Evolutionary conservation across 352 stramenopile genomes (phyloP).

Genomic region (Aphanomyces stellatus): DNA sequence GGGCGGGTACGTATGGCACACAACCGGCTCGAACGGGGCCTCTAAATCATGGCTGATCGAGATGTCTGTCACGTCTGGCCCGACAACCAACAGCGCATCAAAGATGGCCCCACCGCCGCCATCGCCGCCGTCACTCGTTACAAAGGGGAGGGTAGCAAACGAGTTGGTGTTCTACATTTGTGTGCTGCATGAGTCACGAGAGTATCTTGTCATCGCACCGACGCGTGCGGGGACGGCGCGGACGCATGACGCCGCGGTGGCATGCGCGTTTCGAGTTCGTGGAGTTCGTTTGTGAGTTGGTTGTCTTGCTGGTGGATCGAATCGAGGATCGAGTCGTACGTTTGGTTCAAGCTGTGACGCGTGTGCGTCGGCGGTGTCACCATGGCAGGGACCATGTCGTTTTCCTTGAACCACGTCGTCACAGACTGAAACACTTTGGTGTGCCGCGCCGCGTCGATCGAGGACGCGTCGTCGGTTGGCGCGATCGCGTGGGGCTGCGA

Average conservation of each 20-base stretch:
- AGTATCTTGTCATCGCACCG: neutral
- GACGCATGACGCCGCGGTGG: too few species aligned
- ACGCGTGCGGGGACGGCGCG: neutral
- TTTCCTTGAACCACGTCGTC: conserved; percentile 7
- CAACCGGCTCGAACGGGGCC: neutral
- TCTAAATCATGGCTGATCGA: conserved; percentile 3
- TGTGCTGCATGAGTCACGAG: neutral
- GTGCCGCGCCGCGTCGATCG: neutral
- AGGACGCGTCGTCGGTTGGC: too few species aligned
- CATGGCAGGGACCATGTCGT: neutral
- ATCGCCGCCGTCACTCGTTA: neutral
- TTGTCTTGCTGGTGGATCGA: conserved; percentile 18
- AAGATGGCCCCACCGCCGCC: neutral
- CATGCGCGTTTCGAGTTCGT: neutral
- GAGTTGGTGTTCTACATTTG: neutral
- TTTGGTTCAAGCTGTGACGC: neutral
- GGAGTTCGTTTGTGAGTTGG: conserved; percentile 14
- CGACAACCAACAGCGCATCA: conserved; percentile 4
- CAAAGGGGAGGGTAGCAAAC: neutral
- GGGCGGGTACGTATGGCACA: conserved; percentile 9
- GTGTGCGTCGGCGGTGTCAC: neutral
- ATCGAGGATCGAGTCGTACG: conserved; percentile 1
- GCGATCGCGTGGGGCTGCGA: neutral
- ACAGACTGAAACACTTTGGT: neutral
- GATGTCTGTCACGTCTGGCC: conserved; percentile 12